Conservation (phyloP, 345 rosid species). For the Pistacia atlantica region DNA sequence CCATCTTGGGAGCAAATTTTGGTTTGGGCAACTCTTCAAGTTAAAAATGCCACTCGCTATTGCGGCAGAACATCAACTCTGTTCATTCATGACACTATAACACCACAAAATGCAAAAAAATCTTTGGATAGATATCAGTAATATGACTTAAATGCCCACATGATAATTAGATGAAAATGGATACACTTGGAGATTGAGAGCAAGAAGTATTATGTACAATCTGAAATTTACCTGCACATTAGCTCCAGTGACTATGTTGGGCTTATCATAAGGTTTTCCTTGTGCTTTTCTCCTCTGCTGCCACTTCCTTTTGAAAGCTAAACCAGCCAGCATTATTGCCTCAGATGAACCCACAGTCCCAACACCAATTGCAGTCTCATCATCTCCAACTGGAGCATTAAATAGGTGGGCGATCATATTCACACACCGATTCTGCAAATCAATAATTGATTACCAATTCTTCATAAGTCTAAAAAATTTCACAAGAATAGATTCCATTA, state of each 20-base stretch:
- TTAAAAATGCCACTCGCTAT: no score
- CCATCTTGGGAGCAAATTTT: no score
- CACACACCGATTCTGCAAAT: slow-evolving; percentile 71
- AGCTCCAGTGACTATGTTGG: slow-evolving; percentile 83
- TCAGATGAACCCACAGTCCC: slow-evolving; percentile 83
- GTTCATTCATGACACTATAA: background rate
- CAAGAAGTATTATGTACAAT: background rate
- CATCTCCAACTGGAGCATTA: slow-evolving; percentile 64
- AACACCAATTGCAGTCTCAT: slow-evolving; percentile 65
- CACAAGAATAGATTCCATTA: no score
- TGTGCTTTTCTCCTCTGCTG: slow-evolving; percentile 56
- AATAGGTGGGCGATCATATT: slow-evolving; percentile 80
- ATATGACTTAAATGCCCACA: no score
- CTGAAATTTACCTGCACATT: slow-evolving; percentile 57
- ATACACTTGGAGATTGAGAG: background rate
- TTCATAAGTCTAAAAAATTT: background rate
- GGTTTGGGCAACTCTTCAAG: no score
- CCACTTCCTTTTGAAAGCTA: slow-evolving; percentile 79
- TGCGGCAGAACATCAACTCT: no score
- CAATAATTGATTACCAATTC: background rate
- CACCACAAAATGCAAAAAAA: background rate
- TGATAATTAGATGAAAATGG: background rate
- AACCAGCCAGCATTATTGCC: slow-evolving; percentile 84
- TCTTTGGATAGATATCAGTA: background rate
- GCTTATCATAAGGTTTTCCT: slow-evolving; percentile 58